These are phyloP conservation scores for Xylaria sp. DNA, from an alignment of 2,329 filamentous ascomycete genomes.

Conservation along the genomic window DNA sequence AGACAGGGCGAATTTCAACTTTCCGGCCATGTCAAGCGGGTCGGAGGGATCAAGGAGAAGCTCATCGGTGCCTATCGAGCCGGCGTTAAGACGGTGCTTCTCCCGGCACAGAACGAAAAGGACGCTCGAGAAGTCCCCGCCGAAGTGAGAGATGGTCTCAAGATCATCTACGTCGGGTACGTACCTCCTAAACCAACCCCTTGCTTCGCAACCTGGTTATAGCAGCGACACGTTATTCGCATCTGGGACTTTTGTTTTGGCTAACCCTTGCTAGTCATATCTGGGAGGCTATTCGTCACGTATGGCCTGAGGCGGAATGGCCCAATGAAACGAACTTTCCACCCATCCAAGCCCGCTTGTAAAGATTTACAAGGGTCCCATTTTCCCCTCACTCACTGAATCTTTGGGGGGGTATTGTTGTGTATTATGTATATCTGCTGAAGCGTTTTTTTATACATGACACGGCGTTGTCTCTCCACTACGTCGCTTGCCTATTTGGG, in stretches of 20 bases:
- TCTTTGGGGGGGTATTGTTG: background rate
- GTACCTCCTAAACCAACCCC: slow-evolving; percentile 47
- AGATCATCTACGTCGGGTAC: slow-evolving; percentile 90
- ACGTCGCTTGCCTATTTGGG: slow-evolving; percentile 19
- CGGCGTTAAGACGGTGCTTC: slow-evolving; percentile 91
- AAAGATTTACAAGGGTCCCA: slow-evolving; percentile 43
- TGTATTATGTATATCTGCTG: slow-evolving; percentile 26
- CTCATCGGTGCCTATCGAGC: slow-evolving; percentile 92
- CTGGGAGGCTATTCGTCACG: slow-evolving; percentile 89
- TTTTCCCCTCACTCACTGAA: slow-evolving; percentile 9
- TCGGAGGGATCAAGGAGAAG: slow-evolving; percentile 99
- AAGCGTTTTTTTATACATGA: slow-evolving; percentile 36
- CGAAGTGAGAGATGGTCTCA: slow-evolving; percentile 86
- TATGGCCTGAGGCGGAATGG: slow-evolving; percentile 93
- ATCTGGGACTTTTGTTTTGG: slow-evolving; percentile 18
- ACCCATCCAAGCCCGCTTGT: slow-evolving; percentile 82
- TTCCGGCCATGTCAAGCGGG: slow-evolving; percentile 88
- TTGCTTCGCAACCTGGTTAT: background rate
- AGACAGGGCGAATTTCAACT: slow-evolving; percentile 76
- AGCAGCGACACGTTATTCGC: background rate
- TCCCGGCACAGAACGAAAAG: slow-evolving; percentile 90
- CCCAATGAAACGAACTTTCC: slow-evolving; percentile 73
- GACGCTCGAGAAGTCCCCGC: slow-evolving; percentile 90
- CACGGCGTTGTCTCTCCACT: slow-evolving; percentile 25
- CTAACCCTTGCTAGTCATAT: slow-evolving; percentile 71